These are phyloP conservation scores for Colletotrichum sojae DNA, from an alignment of 2,329 filamentous ascomycete species.

Conservation along the genomic window DNA sequence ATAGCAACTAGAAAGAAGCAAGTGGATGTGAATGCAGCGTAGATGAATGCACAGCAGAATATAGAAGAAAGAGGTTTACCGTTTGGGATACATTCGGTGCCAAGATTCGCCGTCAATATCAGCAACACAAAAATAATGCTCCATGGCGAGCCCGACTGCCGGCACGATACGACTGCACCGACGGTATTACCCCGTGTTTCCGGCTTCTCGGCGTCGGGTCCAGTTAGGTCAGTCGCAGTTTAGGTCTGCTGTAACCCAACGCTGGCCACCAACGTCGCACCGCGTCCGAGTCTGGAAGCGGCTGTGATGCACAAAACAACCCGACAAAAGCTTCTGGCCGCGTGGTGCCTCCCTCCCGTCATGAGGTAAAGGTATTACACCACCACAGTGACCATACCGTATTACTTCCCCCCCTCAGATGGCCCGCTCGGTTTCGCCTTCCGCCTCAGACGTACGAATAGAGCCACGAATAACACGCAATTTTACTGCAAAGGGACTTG, in stretches of 20 bases:
- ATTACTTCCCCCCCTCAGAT: background rate
- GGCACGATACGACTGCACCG: slow-evolving; percentile 15
- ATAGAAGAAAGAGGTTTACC: background rate
- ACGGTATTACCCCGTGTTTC: slow-evolving; percentile 31
- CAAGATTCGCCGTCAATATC: slow-evolving; percentile 4
- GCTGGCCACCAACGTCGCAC: slow-evolving; percentile 24
- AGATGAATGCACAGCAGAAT: too few relatives aligned
- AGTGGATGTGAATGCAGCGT: background rate
- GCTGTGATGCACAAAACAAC: slow-evolving; percentile 3
- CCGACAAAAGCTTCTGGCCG: slow-evolving; percentile 2
- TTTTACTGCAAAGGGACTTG: background rate
- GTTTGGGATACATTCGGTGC: slow-evolving; percentile 5
- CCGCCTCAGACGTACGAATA: slow-evolving; percentile 20
- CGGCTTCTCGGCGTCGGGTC: slow-evolving; percentile 35
- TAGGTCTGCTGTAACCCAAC: slow-evolving; percentile 21
- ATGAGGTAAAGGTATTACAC: too few relatives aligned
- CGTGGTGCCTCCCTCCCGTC: too few relatives aligned
- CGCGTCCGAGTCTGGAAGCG: slow-evolving; percentile 19
- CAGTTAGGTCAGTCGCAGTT: background rate
- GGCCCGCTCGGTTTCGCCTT: slow-evolving; percentile 13
- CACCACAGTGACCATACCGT: too few relatives aligned
- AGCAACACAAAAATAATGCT: background rate
- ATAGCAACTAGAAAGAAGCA: slow-evolving; percentile 19
- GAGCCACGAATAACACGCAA: background rate
- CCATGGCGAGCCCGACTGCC: slow-evolving; percentile 15